A percentile compares a stretch with the other conserved stretches of the same genome.
phyloP scores from a whole-genome alignment of 768 basidiomycete genomes.

The Mycena galericulata region DNA sequence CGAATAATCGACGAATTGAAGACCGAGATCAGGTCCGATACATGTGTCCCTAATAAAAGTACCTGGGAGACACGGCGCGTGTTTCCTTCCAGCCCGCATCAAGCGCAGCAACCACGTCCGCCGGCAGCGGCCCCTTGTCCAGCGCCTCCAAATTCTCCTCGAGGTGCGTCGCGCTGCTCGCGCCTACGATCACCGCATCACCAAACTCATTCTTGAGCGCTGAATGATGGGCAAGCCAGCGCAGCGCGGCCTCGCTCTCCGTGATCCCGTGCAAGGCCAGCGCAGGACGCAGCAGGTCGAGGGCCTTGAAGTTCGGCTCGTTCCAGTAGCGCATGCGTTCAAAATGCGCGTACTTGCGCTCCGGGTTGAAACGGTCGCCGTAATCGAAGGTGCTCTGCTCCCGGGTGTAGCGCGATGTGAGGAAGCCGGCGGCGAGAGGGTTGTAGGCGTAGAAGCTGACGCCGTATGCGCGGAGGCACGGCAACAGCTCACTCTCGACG shows the following conservation, averaged over 20 bases:
- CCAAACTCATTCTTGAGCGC: slow-evolving; percentile 52
- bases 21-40: too few species aligned
- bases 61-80: not conserved
- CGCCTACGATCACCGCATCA: slow-evolving; percentile 53
- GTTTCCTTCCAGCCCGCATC: slow-evolving; percentile 56
- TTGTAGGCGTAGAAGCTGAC: slow-evolving; percentile 56
- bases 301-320: not conserved
- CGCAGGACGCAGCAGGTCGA: not conserved
- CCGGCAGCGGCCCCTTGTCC: slow-evolving; percentile 56
- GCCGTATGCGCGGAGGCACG: slow-evolving; percentile 29
- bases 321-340: not conserved
- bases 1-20: too few species aligned
- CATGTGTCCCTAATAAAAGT: not conserved
- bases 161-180: slow-evolving; percentile 51
- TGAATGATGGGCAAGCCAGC: slow-evolving; percentile 65
- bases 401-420: slow-evolving; percentile 54
- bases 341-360: slow-evolving; percentile 50
- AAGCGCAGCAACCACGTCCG: slow-evolving; percentile 59
- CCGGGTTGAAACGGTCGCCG: slow-evolving; percentile 50
- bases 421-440: slow-evolving; percentile 59
- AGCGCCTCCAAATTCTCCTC: slow-evolving; percentile 17
- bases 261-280: slow-evolving; percentile 54
- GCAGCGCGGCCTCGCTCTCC: slow-evolving; percentile 57
- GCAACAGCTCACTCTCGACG: slow-evolving; percentile 31
- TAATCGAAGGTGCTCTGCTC: slow-evolving; percentile 36